Percentiles rank a stretch among this genome's conserved stretches.
Evolutionary conservation across 2,329 filamentous ascomycete genomes (phyloP).

Genomic region (Xylaria hypoxylon): DNA sequence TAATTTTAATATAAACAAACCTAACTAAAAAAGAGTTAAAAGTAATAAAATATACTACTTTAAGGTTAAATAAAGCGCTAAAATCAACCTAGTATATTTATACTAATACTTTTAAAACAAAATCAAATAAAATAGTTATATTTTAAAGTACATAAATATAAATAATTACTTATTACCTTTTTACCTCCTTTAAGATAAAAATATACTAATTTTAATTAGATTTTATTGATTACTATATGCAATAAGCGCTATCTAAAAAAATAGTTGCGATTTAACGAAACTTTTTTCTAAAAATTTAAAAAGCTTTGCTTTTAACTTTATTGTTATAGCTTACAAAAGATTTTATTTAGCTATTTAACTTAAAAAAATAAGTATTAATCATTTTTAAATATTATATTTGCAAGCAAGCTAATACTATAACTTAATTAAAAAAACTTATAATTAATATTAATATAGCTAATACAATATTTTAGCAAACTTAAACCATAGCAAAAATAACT

Average conservation of each 20-base stretch:
- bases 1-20: slow-evolving; percentile 70
- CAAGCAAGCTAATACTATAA: background rate
- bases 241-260: slow-evolving; percentile 77
- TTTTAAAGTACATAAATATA: slow-evolving; percentile 82
- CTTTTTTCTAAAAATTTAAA: slow-evolving; percentile 72
- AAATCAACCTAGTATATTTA: slow-evolving; percentile 75
- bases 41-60: slow-evolving; percentile 65
- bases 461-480: slow-evolving; percentile 81
- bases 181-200: background rate
- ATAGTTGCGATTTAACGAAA: slow-evolving; percentile 82
- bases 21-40: slow-evolving; percentile 44
- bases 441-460: slow-evolving; percentile 94
- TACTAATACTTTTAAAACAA: slow-evolving; percentile 72
- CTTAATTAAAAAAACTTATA: slow-evolving; percentile 69
- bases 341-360: slow-evolving; percentile 88
- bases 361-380: slow-evolving; percentile 62
- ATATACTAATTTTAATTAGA: slow-evolving; percentile 55
- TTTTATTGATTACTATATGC: slow-evolving; percentile 90
- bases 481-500: slow-evolving; percentile 54
- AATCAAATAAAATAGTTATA: slow-evolving; percentile 70
- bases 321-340: slow-evolving; percentile 85
- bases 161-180: slow-evolving; percentile 37
- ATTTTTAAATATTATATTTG: slow-evolving; percentile 25
- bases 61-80: slow-evolving; percentile 72
- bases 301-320: slow-evolving; percentile 67